phyloP scores from a whole-genome alignment of 257 asterid species.

The Solanum okadae region DNA sequence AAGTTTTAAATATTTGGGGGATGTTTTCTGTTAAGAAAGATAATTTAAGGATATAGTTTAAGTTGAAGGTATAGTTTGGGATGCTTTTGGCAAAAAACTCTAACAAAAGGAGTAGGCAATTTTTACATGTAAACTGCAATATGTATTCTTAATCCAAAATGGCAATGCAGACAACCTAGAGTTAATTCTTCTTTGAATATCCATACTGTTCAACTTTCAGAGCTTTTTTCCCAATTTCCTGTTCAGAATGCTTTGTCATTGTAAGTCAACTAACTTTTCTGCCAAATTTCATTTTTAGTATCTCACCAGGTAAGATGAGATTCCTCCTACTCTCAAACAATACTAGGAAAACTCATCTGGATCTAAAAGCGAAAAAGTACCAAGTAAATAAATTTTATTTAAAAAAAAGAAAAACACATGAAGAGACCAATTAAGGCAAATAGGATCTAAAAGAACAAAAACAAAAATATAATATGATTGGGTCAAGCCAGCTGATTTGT shows the following conservation, averaged over 20 bases:
- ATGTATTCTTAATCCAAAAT: background rate
- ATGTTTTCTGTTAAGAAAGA: no score
- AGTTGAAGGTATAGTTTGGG: no score
- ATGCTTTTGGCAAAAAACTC: no score
- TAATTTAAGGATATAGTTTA: no score
- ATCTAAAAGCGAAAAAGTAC: background rate
- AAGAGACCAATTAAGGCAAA: background rate
- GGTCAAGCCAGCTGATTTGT: background rate
- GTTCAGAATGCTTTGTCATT: background rate
- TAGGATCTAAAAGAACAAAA: background rate
- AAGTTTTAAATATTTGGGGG: no score
- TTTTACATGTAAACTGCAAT: background rate
- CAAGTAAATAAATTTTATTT: no score
- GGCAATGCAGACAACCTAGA: background rate
- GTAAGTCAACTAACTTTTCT: background rate
- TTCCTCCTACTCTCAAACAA: background rate
- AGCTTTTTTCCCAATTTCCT: background rate
- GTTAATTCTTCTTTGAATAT: background rate
- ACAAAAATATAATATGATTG: background rate
- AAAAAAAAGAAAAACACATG: no score
- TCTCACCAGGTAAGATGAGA: background rate
- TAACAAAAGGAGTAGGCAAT: background rate
- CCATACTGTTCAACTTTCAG: background rate
- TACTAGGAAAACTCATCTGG: background rate
- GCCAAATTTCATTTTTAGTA: background rate